Evolutionary conservation across 2,329 filamentous ascomycete species (phyloP), one percentile per base, ranked within the genome.

Genomic region (Celoporthe dispersa): DNA sequence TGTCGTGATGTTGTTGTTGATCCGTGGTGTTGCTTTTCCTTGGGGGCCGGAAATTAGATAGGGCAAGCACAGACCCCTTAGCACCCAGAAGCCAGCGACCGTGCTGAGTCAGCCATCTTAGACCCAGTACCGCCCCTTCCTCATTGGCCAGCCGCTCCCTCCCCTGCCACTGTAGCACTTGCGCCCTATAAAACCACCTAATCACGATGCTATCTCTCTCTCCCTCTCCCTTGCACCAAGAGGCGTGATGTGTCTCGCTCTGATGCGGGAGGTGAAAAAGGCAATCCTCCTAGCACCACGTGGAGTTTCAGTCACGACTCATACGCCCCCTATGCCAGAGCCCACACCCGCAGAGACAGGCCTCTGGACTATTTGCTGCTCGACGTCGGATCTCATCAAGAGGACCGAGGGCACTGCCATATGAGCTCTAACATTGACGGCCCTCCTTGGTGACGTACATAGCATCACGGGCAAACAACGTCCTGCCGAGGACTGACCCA

Each of bases 1-100:
- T 48, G 31, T 33, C 22, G 64, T 41, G 64, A 66, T 66, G 64
- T 59, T n/a, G n/a, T 57, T 39, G 37, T 2, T 39, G 35, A 41
- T 11, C 16, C 35, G 33, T 66, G 64, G 51, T 37, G 64, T 66
- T 66, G 51, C 64, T 66, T 66, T 66, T 66, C 12, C 53, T 59
- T 66, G 33, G n/a, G 31, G n/a, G 48, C 12, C 37, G 53, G 64
- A 66, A 44, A 66, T 66, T 66, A 6, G 53, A 41, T 33, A 19
- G 33, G 48, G 64, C 53, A 66, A n/a, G 44, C 44, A 48, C 44
- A 48, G 44, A 22, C 44, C 22, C 44, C 37, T 11, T 9, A 48
- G 19, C 53, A 57, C 25, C 53, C 28, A 31, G 5, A 5, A 28
- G 14, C 28, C 14, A 28, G 14, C 28, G 12, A 31, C 53, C 51